Percentiles rank a stretch among this genome's conserved stretches.
These are phyloP conservation scores for Ganoderma meredithae DNA, from an alignment of 1,284 basidiomycete genomes.

Conservation along the genomic window DNA sequence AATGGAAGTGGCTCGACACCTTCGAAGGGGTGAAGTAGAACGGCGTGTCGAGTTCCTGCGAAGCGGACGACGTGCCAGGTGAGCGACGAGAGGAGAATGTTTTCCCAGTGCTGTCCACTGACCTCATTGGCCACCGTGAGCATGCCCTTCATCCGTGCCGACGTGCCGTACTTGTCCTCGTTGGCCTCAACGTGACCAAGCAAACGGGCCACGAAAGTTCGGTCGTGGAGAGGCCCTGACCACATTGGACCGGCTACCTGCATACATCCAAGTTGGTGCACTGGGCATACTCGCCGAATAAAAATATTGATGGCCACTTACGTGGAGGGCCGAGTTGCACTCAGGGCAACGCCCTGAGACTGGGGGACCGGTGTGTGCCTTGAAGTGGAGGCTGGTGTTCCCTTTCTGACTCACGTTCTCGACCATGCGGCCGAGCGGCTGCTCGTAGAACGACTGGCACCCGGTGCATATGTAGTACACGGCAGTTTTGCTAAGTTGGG, in stretches of 20 bases:
- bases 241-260: constrained; percentile 96
- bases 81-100: neutral
- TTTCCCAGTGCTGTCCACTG: constrained; percentile 32
- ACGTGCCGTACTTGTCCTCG: constrained; percentile 77
- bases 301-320: constrained; percentile 45
- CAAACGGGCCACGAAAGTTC: constrained; percentile 76
- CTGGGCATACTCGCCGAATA: constrained; percentile 4
- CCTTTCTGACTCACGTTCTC: constrained; percentile 65
- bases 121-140: constrained; percentile 89
- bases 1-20: constrained; percentile 86
- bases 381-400: constrained; percentile 68
- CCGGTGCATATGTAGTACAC: constrained; percentile 83
- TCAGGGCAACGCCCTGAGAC: constrained; percentile 78
- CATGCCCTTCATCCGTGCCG: constrained; percentile 94
- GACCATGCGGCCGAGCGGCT: constrained; percentile 77
- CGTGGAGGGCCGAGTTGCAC: constrained; percentile 82
- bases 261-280: neutral
- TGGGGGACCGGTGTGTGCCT: constrained; percentile 77
- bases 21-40: constrained; percentile 95
- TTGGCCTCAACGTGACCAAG: constrained; percentile 78
- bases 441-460: constrained; percentile 83
- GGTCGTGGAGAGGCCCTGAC: constrained; percentile 89
- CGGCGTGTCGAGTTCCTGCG: constrained; percentile 78
- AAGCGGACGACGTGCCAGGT: neutral
- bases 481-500: constrained; percentile 73